Evolutionary conservation across 2,329 filamentous ascomycete genomes (phyloP).

Genomic region (Arthrobotrys sphaeroides): DNA sequence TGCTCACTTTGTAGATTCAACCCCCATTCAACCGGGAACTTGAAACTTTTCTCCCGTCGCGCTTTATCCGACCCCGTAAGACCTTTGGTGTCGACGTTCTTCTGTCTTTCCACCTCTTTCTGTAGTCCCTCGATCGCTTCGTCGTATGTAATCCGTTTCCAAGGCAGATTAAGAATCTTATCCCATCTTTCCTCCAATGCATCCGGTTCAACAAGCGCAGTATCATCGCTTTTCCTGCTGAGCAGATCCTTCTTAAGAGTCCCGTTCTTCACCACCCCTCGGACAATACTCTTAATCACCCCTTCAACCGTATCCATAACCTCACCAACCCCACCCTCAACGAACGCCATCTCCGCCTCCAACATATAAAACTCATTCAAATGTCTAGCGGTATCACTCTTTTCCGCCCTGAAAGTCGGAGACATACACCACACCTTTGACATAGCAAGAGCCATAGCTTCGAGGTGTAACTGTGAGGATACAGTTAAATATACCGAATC

Average conservation of each 20-base stretch:
- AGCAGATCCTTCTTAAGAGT: constrained; percentile 61
- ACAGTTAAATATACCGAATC: constrained; percentile 94
- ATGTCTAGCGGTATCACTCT: constrained; percentile 90
- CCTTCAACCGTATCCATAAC: constrained; percentile 84
- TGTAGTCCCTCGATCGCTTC: constrained; percentile 77
- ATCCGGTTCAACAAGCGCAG: constrained; percentile 61
- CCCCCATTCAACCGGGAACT: constrained; percentile 75
- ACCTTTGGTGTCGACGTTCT: constrained; percentile 36
- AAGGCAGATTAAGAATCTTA: constrained; percentile 69
- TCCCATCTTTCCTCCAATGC: constrained; percentile 76
- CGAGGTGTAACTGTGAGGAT: constrained; percentile 91
- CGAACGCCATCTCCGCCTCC: constrained; percentile 87
- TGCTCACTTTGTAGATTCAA: constrained; percentile 86
- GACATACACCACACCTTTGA: constrained; percentile 93
- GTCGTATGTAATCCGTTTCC: constrained; percentile 85
- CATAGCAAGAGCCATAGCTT: constrained; percentile 86
- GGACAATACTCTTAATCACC: constrained; percentile 72
- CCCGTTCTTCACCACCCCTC: constrained; percentile 60
- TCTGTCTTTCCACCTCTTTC: constrained; percentile 66
- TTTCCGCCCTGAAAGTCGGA: constrained; percentile 91
- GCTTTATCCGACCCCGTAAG: too few species aligned
- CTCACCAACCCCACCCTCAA: constrained; percentile 70
- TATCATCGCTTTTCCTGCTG: constrained; percentile 62
- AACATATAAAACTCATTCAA: constrained; percentile 99
- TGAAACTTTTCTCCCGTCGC: too few species aligned